These are phyloP conservation scores for Polyporus tsugae DNA, from an alignment of 1,284 basidiomycete species.

Conservation along the genomic window DNA sequence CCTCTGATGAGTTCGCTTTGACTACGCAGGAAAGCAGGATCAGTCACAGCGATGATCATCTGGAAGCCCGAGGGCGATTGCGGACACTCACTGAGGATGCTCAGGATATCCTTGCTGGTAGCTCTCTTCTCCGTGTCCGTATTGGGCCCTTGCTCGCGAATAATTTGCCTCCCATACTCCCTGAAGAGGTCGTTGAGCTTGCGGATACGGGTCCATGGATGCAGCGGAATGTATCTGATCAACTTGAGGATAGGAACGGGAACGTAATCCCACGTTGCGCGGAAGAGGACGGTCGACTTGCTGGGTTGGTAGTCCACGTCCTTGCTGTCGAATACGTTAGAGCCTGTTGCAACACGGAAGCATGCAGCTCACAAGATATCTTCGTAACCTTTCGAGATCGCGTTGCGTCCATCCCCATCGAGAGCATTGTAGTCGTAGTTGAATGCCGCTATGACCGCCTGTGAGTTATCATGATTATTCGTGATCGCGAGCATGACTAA, in stretches of 20 bases:
- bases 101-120: conserved; percentile 47
- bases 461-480: background rate
- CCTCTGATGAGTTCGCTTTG: conserved; percentile 58
- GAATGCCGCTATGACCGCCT: conserved; percentile 37
- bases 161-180: conserved; percentile 32
- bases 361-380: conserved; percentile 42
- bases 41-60: background rate
- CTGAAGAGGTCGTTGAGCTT: conserved; percentile 33
- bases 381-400: conserved; percentile 37
- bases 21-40: conserved; percentile 44
- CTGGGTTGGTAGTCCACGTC: conserved; percentile 35
- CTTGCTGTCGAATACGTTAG: conserved; percentile 1
- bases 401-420: conserved; percentile 34
- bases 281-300: conserved; percentile 32
- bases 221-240: conserved; percentile 38
- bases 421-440: conserved; percentile 41
- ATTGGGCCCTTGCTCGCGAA: conserved; percentile 29
- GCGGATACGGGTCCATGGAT: conserved; percentile 38
- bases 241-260: conserved; percentile 34
- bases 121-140: conserved; percentile 22
- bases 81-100: conserved; percentile 45
- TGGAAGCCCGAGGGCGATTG: too few relatives aligned
- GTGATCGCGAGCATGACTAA: conserved; percentile 6
- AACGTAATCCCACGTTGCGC: conserved; percentile 38
- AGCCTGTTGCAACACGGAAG: background rate